Evolutionary conservation across 2,329 filamentous ascomycete genomes (phyloP).

Genomic region (Atkinsonella hypoxylon): DNA sequence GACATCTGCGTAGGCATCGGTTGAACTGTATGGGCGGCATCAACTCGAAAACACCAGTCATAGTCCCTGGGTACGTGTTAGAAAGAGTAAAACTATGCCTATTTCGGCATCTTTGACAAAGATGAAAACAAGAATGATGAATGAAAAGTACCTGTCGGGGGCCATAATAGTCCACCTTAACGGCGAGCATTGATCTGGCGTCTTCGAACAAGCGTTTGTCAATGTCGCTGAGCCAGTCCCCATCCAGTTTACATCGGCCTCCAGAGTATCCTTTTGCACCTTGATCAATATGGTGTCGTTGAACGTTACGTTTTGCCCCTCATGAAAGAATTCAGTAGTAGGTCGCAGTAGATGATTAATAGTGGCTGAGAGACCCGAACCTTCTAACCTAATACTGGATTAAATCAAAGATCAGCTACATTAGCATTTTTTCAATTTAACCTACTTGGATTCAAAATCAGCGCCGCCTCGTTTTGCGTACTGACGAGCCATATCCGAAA

Average conservation of each 20-base stretch:
- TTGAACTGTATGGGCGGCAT: conserved; percentile 12
- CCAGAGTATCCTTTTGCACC: conserved; percentile 11
- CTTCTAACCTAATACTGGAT: conserved; percentile 4
- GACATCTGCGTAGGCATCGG: conserved; percentile 11
- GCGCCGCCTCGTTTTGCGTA: conserved; percentile 20
- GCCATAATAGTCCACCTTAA: conserved; percentile 22
- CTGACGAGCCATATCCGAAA: conserved; percentile 14
- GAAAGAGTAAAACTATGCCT: neutral
- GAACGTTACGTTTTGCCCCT: conserved; percentile 8
- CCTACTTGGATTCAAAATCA: conserved; percentile 16
- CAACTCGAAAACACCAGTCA: conserved; percentile 24
- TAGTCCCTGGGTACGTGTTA: conserved; percentile 12
- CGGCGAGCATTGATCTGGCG: conserved; percentile 12
- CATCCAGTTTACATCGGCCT: conserved; percentile 9
- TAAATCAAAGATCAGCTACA: neutral
- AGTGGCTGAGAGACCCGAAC: conserved; percentile 2
- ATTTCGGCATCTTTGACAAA: neutral
- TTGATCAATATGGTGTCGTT: conserved; percentile 11
- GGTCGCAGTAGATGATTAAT: conserved; percentile 7
- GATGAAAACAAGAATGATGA: neutral
- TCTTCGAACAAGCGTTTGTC: conserved; percentile 12
- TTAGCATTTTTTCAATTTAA: neutral
- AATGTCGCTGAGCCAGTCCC: conserved; percentile 9
- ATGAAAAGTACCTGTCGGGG: conserved; percentile 21
- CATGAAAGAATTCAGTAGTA: conserved; percentile 7